A percentile compares a stretch with the other conserved stretches of the same genome.
phyloP scores from a whole-genome alignment of 345 rosid genomes.

The Arabis alpina region DNA sequence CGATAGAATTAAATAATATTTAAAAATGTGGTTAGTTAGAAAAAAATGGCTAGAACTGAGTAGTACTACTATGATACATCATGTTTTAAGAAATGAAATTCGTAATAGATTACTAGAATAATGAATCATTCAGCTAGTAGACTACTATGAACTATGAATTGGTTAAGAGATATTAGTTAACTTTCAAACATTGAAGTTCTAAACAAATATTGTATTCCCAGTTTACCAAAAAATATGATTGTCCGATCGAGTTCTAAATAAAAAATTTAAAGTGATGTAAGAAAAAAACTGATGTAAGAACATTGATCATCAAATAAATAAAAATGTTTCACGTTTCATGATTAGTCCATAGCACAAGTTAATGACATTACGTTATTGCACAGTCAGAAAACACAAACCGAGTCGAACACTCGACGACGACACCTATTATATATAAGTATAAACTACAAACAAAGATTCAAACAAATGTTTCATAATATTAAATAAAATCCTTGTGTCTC shows the following conservation, averaged over 20 bases:
- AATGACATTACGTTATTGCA: conserved; percentile 20
- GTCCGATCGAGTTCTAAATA: too few relatives aligned
- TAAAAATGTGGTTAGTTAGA: too few relatives aligned
- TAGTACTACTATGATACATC: too few relatives aligned
- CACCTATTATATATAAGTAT: neutral
- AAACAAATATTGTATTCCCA: neutral
- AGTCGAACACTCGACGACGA: conserved; percentile 34
- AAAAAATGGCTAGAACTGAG: too few relatives aligned
- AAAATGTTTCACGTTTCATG: neutral
- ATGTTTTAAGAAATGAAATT: too few relatives aligned
- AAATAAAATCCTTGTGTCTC: conserved; percentile 8
- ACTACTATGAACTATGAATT: too few relatives aligned
- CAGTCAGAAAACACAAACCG: conserved; percentile 23
- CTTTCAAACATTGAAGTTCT: neutral
- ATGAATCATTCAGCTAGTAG: too few relatives aligned
- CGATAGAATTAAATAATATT: too few relatives aligned
- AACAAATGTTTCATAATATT: neutral
- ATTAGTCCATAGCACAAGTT: neutral
- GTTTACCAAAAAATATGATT: neutral
- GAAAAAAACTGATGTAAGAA: conserved; percentile 1
- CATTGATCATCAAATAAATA: conserved; percentile 13
- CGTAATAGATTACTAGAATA: too few relatives aligned
- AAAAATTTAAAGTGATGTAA: too few relatives aligned
- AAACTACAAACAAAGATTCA: neutral
- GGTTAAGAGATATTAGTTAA: too few relatives aligned